Base-by-base conservation (phyloP, 495 filamentous ascomycete species). In the Penicillium bovifimosum region DNA sequence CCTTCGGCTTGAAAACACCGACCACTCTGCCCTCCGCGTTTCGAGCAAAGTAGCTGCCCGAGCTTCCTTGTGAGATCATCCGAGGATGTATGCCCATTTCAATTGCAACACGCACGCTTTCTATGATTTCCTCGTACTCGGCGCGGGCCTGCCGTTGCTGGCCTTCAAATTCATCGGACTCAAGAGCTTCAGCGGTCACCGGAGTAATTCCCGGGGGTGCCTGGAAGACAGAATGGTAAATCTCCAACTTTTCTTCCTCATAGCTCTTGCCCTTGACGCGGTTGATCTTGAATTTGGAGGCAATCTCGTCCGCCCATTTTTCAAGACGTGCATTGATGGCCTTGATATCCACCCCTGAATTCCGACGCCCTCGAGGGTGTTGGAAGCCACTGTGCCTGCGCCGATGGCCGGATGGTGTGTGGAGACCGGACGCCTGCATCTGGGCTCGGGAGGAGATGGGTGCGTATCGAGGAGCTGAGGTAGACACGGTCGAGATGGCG, bases 1-100 rank as follows among this genome's bases (percentile, higher is more conserved):
- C 93, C 71, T 99, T 99, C 32, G 93, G 93, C 67, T 99, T 99
- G 70, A 99, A 97, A 8, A 99, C 95, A 20, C 91, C 93, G 13
- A 99, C 90, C 11, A 96, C 86, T 70, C 95, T 96, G 16, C 93
- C 93, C 17, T 93, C 85, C 26, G 76, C 82, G 61, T 96, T 92
- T 53, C 91, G 79, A 45, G 93, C 95, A 77, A 97, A 99, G 73
- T 99, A 99, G 67, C 90, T 96, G 9, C 93, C 93, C 5, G 91
- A 96, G 68, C 90, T 96, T 24, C 93, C 93, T 69, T 99, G 91
- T 1, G 91, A 84, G 50, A 99, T 99, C 81, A 97, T 86, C 48
- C 86, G 88, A 18, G 93, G 93, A 66, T 99, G 95, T 41, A 91
- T 83, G 29, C 88, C 92, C 66, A 95, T 81, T 69, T 90, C 86